Base-by-base conservation (phyloP, 163 green algal genomes). In the Chlorella variabilis region DNA sequence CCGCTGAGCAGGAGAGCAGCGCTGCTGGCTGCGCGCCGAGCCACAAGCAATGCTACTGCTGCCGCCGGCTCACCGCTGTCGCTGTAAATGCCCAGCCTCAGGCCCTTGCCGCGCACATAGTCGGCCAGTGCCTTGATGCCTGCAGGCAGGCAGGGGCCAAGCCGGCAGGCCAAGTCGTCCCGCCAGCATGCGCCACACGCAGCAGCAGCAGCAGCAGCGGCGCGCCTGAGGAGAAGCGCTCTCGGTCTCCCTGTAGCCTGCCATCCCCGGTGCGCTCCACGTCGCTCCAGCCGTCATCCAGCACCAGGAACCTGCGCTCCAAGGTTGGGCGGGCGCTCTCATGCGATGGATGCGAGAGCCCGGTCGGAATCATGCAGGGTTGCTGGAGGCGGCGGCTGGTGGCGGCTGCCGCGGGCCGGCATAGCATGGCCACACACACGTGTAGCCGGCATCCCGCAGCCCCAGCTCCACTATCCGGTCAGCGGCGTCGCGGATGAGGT, bases 201-300 rank as follows among this genome's bases (percentile, higher is more conserved):
- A n/a, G n/a, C n/a, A n/a, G n/a, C n/a, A n/a, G n/a, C n/a, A n/a
- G n/a, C n/a, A n/a, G n/a, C n/a, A n/a, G n/a, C n/a, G n/a, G n/a
- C n/a, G n/a, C n/a, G 62, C 93, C 92, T 0, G 73, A 88, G 17
- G 93, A 92, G 78, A 97, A 97, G 58, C 86, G 89, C 31, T 82
- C 17, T 27, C 70, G 34, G 70, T 94, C 89, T 31, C 86, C 87
- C 15, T 88, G 27, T 29, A 97, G 89, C 31, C 59, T 62, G 21
- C 87, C 87, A 8, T 89, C 56, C 0, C 58, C 42, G 21, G 81
- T 86, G 4, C 92, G 86, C 49, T 89, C 68, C 56, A 83, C 45
- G 73, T 92, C 84, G 66, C 86, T 90, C 87, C 91, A 95, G 34
- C 90, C 92, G 69, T 95, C 91, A 54, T 93, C 89, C 8, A 93